Evolutionary conservation across 371 early-diverging fungal genomes (phyloP).

Genomic region (Mucor plumbeus): DNA sequence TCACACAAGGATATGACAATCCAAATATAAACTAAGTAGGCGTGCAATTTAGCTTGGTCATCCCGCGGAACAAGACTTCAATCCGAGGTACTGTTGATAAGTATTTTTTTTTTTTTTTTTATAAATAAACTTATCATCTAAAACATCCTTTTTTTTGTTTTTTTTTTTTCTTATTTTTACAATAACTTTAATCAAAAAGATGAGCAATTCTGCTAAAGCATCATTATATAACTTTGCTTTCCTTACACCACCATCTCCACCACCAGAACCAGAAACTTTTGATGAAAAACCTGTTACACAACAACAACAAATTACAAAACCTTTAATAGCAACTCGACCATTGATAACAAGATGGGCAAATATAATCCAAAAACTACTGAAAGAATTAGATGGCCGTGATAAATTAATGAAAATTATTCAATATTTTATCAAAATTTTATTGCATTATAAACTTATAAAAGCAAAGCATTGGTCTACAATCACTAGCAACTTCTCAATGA

Average conservation of each 20-base stretch:
- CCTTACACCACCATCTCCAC: slow-evolving; percentile 26
- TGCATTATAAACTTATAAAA: slow-evolving; percentile 51
- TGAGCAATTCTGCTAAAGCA: slow-evolving; percentile 2
- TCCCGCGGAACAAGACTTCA: slow-evolving; percentile 2
- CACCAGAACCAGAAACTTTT: slow-evolving; percentile 4
- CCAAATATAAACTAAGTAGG: neutral
- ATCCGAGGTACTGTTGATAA: slow-evolving; percentile 4
- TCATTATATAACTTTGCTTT: slow-evolving; percentile 3
- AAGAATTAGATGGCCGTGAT: slow-evolving; percentile 81
- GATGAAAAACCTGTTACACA: slow-evolving; percentile 11
- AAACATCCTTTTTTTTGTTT: neutral
- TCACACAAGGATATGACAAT: neutral
- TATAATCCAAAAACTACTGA: slow-evolving; percentile 29
- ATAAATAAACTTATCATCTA: neutral
- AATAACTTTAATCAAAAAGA: neutral
- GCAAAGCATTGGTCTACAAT: slow-evolving; percentile 55
- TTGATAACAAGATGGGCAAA: slow-evolving; percentile 9
- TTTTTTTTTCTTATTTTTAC: neutral
- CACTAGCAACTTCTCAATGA: slow-evolving; percentile 71
- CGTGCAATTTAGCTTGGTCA: slow-evolving; percentile 4
- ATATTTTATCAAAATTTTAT: slow-evolving; percentile 72
- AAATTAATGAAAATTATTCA: slow-evolving; percentile 83
- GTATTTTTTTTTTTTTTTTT: no score
- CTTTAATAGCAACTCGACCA: neutral
- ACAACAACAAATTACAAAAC: neutral